Evolutionary conservation across 2,329 filamentous ascomycete species (phyloP).

Genomic region (Sordariomycetes sp.): DNA sequence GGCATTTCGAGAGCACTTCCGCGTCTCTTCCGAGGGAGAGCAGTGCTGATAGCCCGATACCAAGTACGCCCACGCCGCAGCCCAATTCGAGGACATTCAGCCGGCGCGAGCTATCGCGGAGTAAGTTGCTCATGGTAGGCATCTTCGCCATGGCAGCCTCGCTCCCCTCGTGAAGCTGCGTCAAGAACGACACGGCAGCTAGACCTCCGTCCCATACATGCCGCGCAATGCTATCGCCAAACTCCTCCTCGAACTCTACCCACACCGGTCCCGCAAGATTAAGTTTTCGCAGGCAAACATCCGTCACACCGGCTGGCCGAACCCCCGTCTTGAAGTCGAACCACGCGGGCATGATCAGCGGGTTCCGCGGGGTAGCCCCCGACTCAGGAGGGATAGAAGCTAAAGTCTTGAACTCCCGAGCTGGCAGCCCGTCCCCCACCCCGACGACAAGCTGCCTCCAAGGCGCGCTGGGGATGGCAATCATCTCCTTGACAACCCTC

Average conservation of each 20-base stretch:
- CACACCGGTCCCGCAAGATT: not conserved
- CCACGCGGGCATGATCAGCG: constrained; percentile 30
- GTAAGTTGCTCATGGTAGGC: not conserved
- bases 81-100: constrained; percentile 40
- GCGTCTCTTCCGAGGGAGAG: constrained; percentile 8
- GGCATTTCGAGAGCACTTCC: constrained; percentile 11
- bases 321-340: constrained; percentile 14
- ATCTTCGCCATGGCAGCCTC: not conserved
- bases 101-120: constrained; percentile 5
- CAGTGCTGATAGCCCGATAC: constrained; percentile 30
- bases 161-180: not conserved
- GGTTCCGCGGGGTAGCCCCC: constrained; percentile 7
- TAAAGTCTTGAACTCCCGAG: not conserved
- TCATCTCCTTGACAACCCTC: not conserved
- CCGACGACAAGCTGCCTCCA: constrained; percentile 1
- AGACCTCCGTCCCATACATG: constrained; percentile 47
- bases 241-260: constrained; percentile 37
- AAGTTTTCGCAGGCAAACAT: constrained; percentile 11
- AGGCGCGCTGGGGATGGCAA: not conserved
- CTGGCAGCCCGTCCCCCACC: not conserved
- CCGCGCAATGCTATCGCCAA: constrained; percentile 45
- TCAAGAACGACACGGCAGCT: constrained; percentile 24
- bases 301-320: constrained; percentile 10
- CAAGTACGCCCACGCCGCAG: constrained; percentile 41
- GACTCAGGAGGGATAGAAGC: not conserved